A percentile compares a stretch with the other conserved stretches of the same genome.
phyloP scores from a whole-genome alignment of 805 yeast genomes.

The Saccharomycopsis schoenii region DNA sequence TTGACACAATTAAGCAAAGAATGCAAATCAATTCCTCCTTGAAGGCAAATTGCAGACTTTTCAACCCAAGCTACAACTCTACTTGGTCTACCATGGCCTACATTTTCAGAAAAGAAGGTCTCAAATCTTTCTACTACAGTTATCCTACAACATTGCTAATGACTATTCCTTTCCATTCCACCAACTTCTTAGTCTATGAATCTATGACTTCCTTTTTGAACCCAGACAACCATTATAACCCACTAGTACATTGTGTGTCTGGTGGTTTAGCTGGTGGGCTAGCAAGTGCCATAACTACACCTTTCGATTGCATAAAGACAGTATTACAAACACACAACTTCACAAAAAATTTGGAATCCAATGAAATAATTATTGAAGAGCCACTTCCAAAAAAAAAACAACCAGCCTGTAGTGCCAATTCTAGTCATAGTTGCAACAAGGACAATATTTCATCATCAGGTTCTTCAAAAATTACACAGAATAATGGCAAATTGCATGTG shows the following conservation, averaged over 20 bases:
- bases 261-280: slow-evolving; percentile 94
- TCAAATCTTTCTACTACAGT: slow-evolving; percentile 78
- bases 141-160: slow-evolving; percentile 90
- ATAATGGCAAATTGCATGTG: not conserved
- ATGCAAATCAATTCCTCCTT: slow-evolving; percentile 47
- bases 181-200: slow-evolving; percentile 89
- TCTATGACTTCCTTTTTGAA: slow-evolving; percentile 68
- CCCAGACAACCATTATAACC: slow-evolving; percentile 73
- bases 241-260: slow-evolving; percentile 80
- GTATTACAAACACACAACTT: slow-evolving; percentile 58
- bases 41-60: slow-evolving; percentile 18
- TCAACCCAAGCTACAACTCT: slow-evolving; percentile 2
- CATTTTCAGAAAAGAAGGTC: slow-evolving; percentile 54
- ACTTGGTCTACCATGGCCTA: slow-evolving; percentile 31
- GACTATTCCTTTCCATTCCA: slow-evolving; percentile 91
- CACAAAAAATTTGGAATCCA: slow-evolving; percentile 1
- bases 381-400: not conserved
- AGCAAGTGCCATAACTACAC: slow-evolving; percentile 92
- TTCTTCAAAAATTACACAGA: not conserved
- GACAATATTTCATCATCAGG: not conserved
- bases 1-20: slow-evolving; percentile 89
- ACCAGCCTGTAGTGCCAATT: not conserved
- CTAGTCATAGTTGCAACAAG: not conserved
- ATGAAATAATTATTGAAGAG: not conserved
- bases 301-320: slow-evolving; percentile 89